Evolutionary conservation across 805 yeast species (phyloP), one percentile per base, ranked within the genome.

Genomic region (Dipodascopsis uninucleata): DNA sequence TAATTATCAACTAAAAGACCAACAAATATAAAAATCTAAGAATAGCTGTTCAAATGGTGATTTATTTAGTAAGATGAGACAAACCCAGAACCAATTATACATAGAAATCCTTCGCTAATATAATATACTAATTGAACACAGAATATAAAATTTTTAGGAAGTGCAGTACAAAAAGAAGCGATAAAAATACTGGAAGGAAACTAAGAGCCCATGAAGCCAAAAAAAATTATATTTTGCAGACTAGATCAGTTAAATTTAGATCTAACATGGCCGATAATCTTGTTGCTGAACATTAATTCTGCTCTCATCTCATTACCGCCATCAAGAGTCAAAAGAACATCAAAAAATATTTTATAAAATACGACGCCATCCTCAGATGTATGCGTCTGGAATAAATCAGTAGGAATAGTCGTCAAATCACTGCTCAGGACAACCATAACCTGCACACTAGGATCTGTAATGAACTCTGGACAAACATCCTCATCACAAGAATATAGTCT

Each of bases 291-390:
- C 4, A 43, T 31, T 45, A 31, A 41, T 25, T 47, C 47, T 5
- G 55, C 55, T 10, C 44, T 28, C 28, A 50, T 5, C 35, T 49
- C 55, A 16, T 45, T 39, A 4, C 53, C 55, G 5, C 54, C 55
- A 12, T 50, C 55, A 28, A 49, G 37, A 2, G 39, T 31, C 16
- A 49, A 22, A 25, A 20, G 35, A 16, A 50, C 34, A 4, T 36
- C 39, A 25, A 49, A 50, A n/a, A 28, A 14, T 8, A 50, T 43
- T n/a, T 42, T 36, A 29, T 43, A 49, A 26, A 10, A 48, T 17
- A 24, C 12, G 22, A 16, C 21, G 20, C 40, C 26, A 12, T 34
- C 14, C 7, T 12, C 4, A 6, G 29, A 34, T 5, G 20, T 25
- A 20, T 21, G 8, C 9, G 9, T 21, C 20, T 31, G 33, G 32